Base-by-base conservation (phyloP, 106 monocot species). In the Agapanthus africanus region DNA sequence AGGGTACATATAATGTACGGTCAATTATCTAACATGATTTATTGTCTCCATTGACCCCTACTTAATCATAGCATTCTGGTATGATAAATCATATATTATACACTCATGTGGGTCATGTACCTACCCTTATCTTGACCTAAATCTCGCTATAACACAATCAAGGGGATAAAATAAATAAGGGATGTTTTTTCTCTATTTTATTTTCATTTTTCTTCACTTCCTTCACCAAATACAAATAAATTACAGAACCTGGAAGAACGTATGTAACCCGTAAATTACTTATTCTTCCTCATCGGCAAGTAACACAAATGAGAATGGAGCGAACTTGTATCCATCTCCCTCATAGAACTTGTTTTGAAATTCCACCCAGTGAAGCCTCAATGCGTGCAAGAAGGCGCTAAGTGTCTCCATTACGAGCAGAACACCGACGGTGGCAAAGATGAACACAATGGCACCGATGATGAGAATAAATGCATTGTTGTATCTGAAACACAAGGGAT, bases 351-450 rank as follows among this genome's bases (percentile, higher is more conserved):
- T 97, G 82, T 92, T 97, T 76, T 84, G 86, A 54, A 97, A 97
- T 66, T 97, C 95, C 65, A 99, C 97, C 97, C 97, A 99, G 63
- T 99, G 97, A 76, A 99, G 97, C 82, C 97, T 88, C 77, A 99
- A 40, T 7, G 97, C 97, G 63, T 99, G 97, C 62, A 99, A 65
- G 84, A 99, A 99, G 42, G 97, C 97, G 30, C 97, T 99, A 14
- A 99, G 62, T 2, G 97, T 92, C 75, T 99, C 97, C 97, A 99
- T 99, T 31, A 99, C 87, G 26, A 99, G 92, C 66, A 99, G 57
- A 71, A 99, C 97, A 42, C 97, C 97, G 27, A 90, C 54, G 1
- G 97, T 99, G 0, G 87, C 97, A 42, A 67, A 85, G 28, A 87
- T 41, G 67, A 94, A 94, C 15, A 95, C 85, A n/a, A 88, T 54